Evolutionary conservation across 345 rosid genomes (phyloP), one percentile per base, ranked within the genome.

Genomic region (Gossypium mustelinum): DNA sequence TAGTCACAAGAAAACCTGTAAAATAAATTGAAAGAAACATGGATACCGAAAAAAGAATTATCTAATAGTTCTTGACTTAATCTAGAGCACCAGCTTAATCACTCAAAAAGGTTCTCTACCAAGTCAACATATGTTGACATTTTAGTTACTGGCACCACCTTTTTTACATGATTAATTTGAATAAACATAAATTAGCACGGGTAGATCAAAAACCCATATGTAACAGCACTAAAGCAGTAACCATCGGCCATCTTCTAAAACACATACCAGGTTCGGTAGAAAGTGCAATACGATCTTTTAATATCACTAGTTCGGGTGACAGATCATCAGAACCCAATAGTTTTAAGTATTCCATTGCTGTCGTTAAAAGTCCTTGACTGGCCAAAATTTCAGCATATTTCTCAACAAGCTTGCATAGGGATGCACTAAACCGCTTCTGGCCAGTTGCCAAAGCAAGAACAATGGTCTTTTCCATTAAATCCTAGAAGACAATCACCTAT

Each of bases 401-500:
- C 90, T 93, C 99, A 80, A 96, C 97, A 73, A 96, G 95, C 83
- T 90, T 93, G 89, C 94, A 96, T 25, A 96, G 81, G 65, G 98
- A 86, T 81, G 95, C 87, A 76, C 97, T 93, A 78, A 96, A 93
- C 77, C 80, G 87, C 86, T 89, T 93, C 85, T 96, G 94, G n/a
- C 97, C 98, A 70, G 90, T 92, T 73, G 98, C 99, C 87, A 96
- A 84, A 77, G 95, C 95, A 83, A 96, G 90, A 66, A 90, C 98
- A 55, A 93, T 94, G 70, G 99, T 96, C 87, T 96, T 96, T 86
- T 96, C 99, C 99, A 93, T 96, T 81, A 96, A 86, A 81, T 96
- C 99, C 99, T 96, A 84, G 50, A 50, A 78, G 79, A 76, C 29
- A 80, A 80, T 17, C 18, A 70, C 68, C 56, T 58, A 64, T 45